Evolutionary conservation across 495 filamentous ascomycete genomes (phyloP), one percentile per base, ranked within the genome.

Genomic region (Penicillium cosmopolitanum): DNA sequence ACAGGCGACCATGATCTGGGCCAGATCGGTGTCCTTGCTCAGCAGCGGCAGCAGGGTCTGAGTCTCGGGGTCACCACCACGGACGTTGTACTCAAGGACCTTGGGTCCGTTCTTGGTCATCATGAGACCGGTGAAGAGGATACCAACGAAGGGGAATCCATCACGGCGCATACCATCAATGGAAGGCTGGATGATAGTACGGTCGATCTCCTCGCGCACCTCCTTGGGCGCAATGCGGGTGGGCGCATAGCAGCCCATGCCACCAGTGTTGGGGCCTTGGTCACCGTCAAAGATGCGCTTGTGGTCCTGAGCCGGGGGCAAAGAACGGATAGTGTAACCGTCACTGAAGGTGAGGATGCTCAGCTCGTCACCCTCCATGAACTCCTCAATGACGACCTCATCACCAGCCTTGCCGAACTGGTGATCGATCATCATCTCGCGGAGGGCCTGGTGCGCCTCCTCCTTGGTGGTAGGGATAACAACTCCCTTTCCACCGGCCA

Each of bases 211-310:
- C 23, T 87, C 88, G 21, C 96, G 77, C 15, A 93, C 78, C 33
- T 85, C 82, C 54, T 87, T 83, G 0, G 90, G 88, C 8, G 89
- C 91, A 66, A 97, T 89, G 56, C 84, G 87, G 0, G 93, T 96
- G 16, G 93, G 92, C 36, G 93, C 92, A 76, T 98, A 98, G 75
- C 92, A 96, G 56, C 95, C 95, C 95, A 98, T 98, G 13, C 95
- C 96, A 50, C 95, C 96, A 7, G 95, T 98, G 77, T 97, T 98
- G 18, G 92, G 90, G 3, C 95, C 95, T 36, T 85, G 82, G 66
- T 98, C 95, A 52, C 91, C 91, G 67, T 98, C 96, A 53, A 88
- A 89, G 51, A 96, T 90, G 50, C 90, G 85, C 81, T 98, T 98
- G 78, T 98, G 95, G 70, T 98, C 95, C 68, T 98, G 95, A 11